A percentile compares a stretch with the other conserved stretches of the same genome.
phyloP scores from a whole-genome alignment of 108 stramenopile genomes.

The Stephanodiscus triporus region DNA sequence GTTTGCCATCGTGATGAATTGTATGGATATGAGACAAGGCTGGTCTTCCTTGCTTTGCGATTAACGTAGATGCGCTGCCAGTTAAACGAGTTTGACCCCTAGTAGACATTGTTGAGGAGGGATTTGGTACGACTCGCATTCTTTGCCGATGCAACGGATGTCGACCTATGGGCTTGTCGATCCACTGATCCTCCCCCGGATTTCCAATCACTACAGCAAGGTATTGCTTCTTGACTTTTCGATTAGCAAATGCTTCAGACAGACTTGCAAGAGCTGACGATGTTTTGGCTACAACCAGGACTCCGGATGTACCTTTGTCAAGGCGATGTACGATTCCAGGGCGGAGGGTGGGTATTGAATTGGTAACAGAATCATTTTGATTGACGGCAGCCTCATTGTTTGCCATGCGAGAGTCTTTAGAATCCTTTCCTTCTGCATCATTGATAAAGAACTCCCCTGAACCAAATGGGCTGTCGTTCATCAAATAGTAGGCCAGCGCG shows the following conservation, averaged over 20 bases:
- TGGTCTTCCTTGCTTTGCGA: constrained; percentile 63
- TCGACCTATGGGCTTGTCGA: constrained; percentile 94
- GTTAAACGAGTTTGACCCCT: constrained; percentile 36
- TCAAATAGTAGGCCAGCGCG: constrained; percentile 90
- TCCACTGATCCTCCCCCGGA: constrained; percentile 76
- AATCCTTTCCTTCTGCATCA: not conserved
- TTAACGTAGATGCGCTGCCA: constrained; percentile 11
- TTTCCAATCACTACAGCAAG: constrained; percentile 90
- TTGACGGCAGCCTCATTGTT: constrained; percentile 50
- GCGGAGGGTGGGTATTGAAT: constrained; percentile 65
- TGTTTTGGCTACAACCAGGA: constrained; percentile 95
- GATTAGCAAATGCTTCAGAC: constrained; percentile 83
- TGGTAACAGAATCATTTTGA: constrained; percentile 60
- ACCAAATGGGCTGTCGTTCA: constrained; percentile 65
- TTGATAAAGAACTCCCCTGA: constrained; percentile 62
- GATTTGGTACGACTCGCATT: constrained; percentile 92
- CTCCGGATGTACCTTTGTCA: constrained; percentile 96
- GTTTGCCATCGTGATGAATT: constrained; percentile 90
- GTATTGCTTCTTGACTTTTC: constrained; percentile 88
- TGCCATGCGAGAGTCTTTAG: constrained; percentile 7
- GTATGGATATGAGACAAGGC: constrained; percentile 86
- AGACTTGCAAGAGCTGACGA: constrained; percentile 70
- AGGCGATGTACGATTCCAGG: constrained; percentile 97
- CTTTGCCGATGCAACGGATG: constrained; percentile 91
- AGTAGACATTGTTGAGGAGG: constrained; percentile 29